phyloP scores from a whole-genome alignment of 2,329 filamentous ascomycete genomes.

The Tolypocladium tundrense region DNA sequence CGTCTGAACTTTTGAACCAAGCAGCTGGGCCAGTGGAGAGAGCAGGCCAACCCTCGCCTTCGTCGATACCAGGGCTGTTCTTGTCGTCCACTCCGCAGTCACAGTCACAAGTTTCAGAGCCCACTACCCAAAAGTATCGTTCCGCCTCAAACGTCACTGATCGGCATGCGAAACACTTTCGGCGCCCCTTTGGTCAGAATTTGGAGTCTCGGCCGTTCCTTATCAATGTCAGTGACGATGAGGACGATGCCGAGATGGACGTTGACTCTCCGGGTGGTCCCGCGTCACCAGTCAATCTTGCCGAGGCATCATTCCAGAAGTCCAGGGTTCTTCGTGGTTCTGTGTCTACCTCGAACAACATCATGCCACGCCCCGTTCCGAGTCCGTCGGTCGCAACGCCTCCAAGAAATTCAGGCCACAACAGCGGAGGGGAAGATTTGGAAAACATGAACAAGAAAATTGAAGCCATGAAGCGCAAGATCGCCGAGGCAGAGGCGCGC shows the following conservation, averaged over 20 bases:
- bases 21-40: background rate
- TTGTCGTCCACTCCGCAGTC: conserved; percentile 18
- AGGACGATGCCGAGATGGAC: conserved; percentile 59
- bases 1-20: background rate
- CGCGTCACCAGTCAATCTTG: conserved; percentile 20
- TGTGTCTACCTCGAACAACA: conserved; percentile 31
- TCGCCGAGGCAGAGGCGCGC: conserved; percentile 48
- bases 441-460: conserved; percentile 47
- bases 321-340: conserved; percentile 31
- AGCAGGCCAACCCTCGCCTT: conserved; percentile 4
- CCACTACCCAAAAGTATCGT: conserved; percentile 27
- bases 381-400: conserved; percentile 31
- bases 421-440: conserved; percentile 29
- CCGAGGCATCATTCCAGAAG: conserved; percentile 20
- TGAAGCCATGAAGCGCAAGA: conserved; percentile 47
- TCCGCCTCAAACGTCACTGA: conserved; percentile 63
- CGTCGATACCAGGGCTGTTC: conserved; percentile 26
- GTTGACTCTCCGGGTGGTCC: conserved; percentile 44
- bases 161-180: conserved; percentile 31
- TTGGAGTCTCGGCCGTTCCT: conserved; percentile 55
- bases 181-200: conserved; percentile 53
- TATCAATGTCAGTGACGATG: conserved; percentile 74
- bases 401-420: conserved; percentile 20
- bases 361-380: conserved; percentile 25
- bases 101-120: conserved; percentile 8